Percentiles rank a stretch among this genome's conserved stretches.
phyloP scores from a whole-genome alignment of 176 grass and related monocot genomes.

The Panicum miliaceum region DNA sequence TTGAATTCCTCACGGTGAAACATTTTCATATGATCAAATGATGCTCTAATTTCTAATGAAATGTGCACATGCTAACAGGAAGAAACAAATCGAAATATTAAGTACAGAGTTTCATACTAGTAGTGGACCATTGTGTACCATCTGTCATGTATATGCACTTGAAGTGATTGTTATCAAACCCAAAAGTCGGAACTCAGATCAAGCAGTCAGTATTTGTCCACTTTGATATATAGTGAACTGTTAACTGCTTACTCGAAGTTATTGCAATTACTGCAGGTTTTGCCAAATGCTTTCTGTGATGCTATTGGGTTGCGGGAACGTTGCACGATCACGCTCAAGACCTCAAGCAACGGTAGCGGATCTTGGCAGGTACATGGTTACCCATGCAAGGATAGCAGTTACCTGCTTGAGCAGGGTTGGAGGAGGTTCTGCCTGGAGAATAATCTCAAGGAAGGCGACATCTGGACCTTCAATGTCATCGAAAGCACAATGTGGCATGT shows the following conservation, averaged over 20 bases:
- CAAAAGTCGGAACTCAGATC: background rate
- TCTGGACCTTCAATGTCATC: constrained; percentile 14
- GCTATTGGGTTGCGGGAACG: background rate
- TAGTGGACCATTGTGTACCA: background rate
- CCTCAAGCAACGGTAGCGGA: background rate
- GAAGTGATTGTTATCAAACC: background rate
- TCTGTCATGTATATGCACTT: background rate
- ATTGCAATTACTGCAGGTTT: background rate
- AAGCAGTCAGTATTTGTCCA: background rate
- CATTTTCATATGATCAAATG: background rate
- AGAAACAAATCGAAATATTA: background rate
- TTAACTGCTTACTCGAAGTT: background rate
- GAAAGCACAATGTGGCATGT: constrained; percentile 13
- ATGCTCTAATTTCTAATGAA: background rate
- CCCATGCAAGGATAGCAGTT: background rate
- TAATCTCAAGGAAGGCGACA: constrained; percentile 16
- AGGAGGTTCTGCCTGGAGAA: constrained; percentile 16
- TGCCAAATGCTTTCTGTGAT: background rate
- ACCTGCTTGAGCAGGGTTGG: background rate
- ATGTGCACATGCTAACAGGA: background rate
- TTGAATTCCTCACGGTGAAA: background rate
- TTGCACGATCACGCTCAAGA: background rate
- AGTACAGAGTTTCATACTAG: background rate
- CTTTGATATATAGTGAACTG: background rate
- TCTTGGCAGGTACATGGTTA: constrained; percentile 14